Base-by-base conservation (phyloP, 192 early-diverging fungal genomes). In the Dimargaris verticillata region DNA sequence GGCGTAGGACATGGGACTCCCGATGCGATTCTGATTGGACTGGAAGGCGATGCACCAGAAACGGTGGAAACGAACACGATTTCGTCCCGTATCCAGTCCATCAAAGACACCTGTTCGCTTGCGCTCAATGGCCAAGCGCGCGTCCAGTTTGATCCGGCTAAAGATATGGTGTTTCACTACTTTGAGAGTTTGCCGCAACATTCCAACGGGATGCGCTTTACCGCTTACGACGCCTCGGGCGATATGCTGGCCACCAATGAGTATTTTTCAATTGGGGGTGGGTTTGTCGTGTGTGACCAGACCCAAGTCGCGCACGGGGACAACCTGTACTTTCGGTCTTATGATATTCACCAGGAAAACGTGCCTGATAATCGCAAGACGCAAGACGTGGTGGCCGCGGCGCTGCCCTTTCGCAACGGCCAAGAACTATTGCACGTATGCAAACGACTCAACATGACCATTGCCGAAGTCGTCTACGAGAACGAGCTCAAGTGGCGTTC, bases 1-100 rank as follows among this genome's bases (percentile, higher is more conserved):
- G 94, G 94, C 17, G 86, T 85, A 61, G 94, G 94, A 20, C 92
- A 97, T 67, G 92, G 92, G n/a, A 97, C 94, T 5, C 89, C 89
- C 28, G 82, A 91, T 63, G 88, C 92, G 9, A 86, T 91, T 54
- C 70, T 95, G 61, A 83, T 87, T 82, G 82, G 94, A 7, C 82
- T 97, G 44, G 92, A 94, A 74, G 92, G 92, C 38, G 94, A 94
- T 70, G 71, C 84, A 0, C 84, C 87, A n/a, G 87, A 89, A 62
- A 74, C 71, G 0, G 86, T 94, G 5, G 88, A 93, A 62, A 87
- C 94, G 0, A 78, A 81, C 41, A 82, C 83, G 24, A 92, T 97
- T 59, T 71, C 74, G 53, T 64, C 80, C 12, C 79, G 94, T 7
- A 75, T 92, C 24, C 67, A 85, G 58, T 77, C 78, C 45, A 97